Evolutionary conservation across 345 rosid species (phyloP), one percentile per base, ranked within the genome.

Genomic region (Moricandia arvensis): DNA sequence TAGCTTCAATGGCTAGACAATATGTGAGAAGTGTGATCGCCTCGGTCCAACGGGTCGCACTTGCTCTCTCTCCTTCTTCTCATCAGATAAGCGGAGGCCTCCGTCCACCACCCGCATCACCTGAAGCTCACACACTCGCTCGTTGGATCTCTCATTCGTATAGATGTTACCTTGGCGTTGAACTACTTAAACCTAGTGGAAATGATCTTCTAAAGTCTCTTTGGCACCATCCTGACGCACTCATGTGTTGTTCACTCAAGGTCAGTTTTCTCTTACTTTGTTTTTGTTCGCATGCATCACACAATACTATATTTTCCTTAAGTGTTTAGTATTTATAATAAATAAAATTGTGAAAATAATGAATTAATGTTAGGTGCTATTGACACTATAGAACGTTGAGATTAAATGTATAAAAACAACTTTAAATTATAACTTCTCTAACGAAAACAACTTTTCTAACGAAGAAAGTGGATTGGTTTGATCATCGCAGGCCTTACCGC

Each of bases 1-100:
- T 91, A 35, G 95, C 96, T 0, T 59, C 90, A 30, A 93, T 93
- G 96, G 98, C 98, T 64, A 86, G 98, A 30, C 98, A 93, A 67
- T 93, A 93, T 43, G 87, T 93, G 15, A 86, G 97, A 27, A 88
- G 92, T 71, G 87, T 93, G 72, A 93, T 93, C 57, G 87, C 94
- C 0, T 90, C 98, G 2, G 96, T 94, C 24, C 98, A 94, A 80
- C 85, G 98, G 72, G 98, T 94, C 17, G 98, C 98, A 7, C 82
- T 94, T 74, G 98, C 98, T 2, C 94, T 94, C 4, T 94, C 96
- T 11, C 97, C 98, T 73, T 82, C 96, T 53, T 75, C 83, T 71
- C 81, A 85, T 55, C 91, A 96, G 60, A 82, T 88, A 59, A 81
- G 73, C 7, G 81, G 85, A 1, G 89, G 90, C 51, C 75, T 91